Conservation (phyloP, 345 rosid genomes). For the Orychophragmus violaceus region DNA sequence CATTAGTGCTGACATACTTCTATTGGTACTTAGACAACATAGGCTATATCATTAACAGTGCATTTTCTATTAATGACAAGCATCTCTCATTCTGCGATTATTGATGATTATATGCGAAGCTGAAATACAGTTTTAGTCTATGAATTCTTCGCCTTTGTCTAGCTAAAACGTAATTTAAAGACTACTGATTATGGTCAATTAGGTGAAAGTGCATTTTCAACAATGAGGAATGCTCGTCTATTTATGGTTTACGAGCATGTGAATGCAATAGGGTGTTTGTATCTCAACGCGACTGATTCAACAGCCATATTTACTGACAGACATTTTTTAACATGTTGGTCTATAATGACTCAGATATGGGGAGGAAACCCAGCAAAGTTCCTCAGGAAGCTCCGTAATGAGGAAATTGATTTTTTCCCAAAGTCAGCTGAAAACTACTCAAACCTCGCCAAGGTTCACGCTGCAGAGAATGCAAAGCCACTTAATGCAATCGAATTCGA, state of each 20-base stretch:
- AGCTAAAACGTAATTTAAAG: neutral
- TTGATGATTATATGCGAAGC: neutral
- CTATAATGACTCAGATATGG: slow-evolving; percentile 58
- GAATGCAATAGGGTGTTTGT: neutral
- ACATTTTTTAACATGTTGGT: neutral
- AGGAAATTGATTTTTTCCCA: slow-evolving; percentile 68
- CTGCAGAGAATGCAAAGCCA: slow-evolving; percentile 81
- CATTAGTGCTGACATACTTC: neutral
- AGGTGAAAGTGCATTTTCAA: neutral
- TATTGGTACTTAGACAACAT: slow-evolving; percentile 8
- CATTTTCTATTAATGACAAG: neutral
- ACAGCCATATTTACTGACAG: neutral
- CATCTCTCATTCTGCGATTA: neutral
- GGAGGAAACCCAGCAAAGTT: slow-evolving; percentile 97
- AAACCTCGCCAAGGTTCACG: slow-evolving; percentile 86
- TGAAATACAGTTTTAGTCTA: neutral
- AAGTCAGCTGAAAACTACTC: slow-evolving; percentile 71
- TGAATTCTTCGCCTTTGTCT: neutral
- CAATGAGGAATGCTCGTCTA: neutral
- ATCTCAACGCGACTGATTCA: neutral
- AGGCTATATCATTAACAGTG: neutral
- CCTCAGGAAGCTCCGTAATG: slow-evolving; percentile 71
- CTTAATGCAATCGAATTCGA: slow-evolving; percentile 81
- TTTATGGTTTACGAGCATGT: neutral
- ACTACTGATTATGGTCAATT: neutral